These are phyloP conservation scores for Alternaria brassicae DNA, from an alignment of 2,329 filamentous ascomycete genomes.

Conservation along the genomic window DNA sequence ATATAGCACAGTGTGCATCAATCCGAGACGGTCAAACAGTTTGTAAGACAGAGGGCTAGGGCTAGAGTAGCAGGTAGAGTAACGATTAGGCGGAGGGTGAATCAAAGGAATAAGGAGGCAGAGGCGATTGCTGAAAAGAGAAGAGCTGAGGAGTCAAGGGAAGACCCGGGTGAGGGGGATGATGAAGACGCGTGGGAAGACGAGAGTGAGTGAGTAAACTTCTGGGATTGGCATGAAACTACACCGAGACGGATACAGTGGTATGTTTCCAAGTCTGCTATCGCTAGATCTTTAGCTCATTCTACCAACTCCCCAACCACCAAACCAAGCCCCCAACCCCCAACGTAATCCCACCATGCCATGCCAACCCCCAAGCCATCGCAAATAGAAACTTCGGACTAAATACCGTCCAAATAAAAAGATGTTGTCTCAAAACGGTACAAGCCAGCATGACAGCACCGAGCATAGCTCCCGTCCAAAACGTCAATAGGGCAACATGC, in stretches of 20 bases:
- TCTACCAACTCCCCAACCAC: slow-evolving; percentile 41
- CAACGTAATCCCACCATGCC: slow-evolving; percentile 68
- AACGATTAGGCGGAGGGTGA: neutral
- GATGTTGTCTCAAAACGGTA: slow-evolving; percentile 79
- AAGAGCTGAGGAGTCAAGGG: neutral
- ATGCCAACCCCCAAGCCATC: slow-evolving; percentile 84
- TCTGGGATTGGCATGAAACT: neutral
- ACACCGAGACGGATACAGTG: neutral
- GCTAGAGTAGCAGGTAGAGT: neutral
- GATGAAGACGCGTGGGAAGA: neutral
- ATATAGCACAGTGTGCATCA: neutral
- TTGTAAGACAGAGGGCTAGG: neutral
- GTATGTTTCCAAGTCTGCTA: neutral
- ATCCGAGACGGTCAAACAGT: neutral
- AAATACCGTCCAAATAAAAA: slow-evolving; percentile 99
- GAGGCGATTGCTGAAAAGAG: neutral
- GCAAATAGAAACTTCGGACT: slow-evolving; percentile 95
- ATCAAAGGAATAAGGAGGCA: neutral
- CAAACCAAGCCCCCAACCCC: slow-evolving; percentile 47
- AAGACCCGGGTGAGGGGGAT: neutral
- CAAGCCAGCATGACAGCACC: slow-evolving; percentile 88
- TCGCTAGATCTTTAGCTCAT: neutral
- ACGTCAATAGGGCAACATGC: slow-evolving; percentile 71
- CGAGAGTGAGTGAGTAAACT: neutral
- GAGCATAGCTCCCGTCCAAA: slow-evolving; percentile 71